phyloP scores from a whole-genome alignment of 805 yeast genomes.

The Nakazawaea holstii region DNA sequence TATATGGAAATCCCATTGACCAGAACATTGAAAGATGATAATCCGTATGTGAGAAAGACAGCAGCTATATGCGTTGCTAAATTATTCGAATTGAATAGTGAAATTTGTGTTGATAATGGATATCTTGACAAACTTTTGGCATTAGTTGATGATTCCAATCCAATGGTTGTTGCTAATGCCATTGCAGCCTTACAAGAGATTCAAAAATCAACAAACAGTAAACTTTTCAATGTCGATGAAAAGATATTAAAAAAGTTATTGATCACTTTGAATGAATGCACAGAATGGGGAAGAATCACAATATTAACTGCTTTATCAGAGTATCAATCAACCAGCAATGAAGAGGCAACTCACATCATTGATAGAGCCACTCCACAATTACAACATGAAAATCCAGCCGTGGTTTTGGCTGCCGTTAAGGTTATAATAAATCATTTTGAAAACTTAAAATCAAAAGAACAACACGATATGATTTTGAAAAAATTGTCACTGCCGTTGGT shows the following conservation, averaged over 20 bases:
- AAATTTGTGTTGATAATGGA: slow-evolving; percentile 81
- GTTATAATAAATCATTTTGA: slow-evolving; percentile 69
- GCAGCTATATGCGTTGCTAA: slow-evolving; percentile 98
- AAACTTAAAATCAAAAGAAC: slow-evolving; percentile 34
- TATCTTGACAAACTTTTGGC: slow-evolving; percentile 64
- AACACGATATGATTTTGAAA: slow-evolving; percentile 43
- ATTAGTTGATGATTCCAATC: slow-evolving; percentile 80
- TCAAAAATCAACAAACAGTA: slow-evolving; percentile 23
- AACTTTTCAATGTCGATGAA: slow-evolving; percentile 32
- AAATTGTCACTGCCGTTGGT: slow-evolving; percentile 83
- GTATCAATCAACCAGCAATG: slow-evolving; percentile 47
- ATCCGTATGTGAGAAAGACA: slow-evolving; percentile 95
- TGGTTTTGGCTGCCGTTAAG: slow-evolving; percentile 80
- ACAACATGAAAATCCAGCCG: slow-evolving; percentile 96
- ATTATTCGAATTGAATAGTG: slow-evolving; percentile 78
- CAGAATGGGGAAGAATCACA: slow-evolving; percentile 98
- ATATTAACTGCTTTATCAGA: slow-evolving; percentile 78
- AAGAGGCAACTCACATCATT: slow-evolving; percentile 78
- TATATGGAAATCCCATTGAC: slow-evolving; percentile 88
- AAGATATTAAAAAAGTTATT: slow-evolving; percentile 56
- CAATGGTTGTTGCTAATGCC: slow-evolving; percentile 96
- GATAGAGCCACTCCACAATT: slow-evolving; percentile 91
- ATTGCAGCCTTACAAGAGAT: slow-evolving; percentile 83
- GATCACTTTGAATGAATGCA: slow-evolving; percentile 89
- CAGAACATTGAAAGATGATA: slow-evolving; percentile 82